Conservation (phyloP, 2,329 filamentous ascomycete genomes). For the Tolypocladium sp. region DNA sequence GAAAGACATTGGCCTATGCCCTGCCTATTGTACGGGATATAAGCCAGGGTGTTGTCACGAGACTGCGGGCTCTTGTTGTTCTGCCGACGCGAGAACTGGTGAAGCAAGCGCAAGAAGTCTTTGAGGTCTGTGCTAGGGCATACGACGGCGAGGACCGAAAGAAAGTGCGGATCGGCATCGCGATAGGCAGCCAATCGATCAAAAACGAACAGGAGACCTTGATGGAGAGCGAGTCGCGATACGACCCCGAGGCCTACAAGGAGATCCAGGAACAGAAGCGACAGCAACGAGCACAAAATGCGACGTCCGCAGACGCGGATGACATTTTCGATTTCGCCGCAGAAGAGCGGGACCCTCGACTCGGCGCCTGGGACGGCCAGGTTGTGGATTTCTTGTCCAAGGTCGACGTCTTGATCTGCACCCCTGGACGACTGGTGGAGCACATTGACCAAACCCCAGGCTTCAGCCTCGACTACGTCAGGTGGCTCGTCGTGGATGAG, state of each 20-base stretch:
- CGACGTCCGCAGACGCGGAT: conserved; percentile 7
- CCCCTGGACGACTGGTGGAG: conserved; percentile 84
- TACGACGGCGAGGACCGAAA: conserved; percentile 49
- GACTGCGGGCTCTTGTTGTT: conserved; percentile 71
- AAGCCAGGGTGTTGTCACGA: conserved; percentile 52
- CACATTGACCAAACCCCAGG: conserved; percentile 78
- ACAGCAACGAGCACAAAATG: conserved; percentile 2
- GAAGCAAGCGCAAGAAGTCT: conserved; percentile 71
- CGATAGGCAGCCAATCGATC: conserved; percentile 73
- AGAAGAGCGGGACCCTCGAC: conserved; percentile 16
- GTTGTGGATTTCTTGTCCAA: conserved; percentile 58
- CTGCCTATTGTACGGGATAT: conserved; percentile 76
- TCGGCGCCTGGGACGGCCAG: conserved; percentile 33
- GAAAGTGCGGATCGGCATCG: conserved; percentile 68
- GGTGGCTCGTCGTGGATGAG: conserved; percentile 89
- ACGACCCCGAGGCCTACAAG: conserved; percentile 51
- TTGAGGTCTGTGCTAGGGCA: conserved; percentile 61
- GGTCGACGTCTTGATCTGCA: conserved; percentile 84
- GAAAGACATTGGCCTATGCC: conserved; percentile 88
- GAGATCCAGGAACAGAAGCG: conserved; percentile 14
- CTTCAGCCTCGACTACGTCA: conserved; percentile 67
- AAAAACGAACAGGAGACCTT: conserved; percentile 48
- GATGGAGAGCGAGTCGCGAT: conserved; percentile 40
- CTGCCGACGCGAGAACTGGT: conserved; percentile 89
- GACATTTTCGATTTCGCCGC: conserved; percentile 10